Base-by-base conservation (phyloP, 2,329 filamentous ascomycete genomes). In the Dichotomopilus funicola region DNA sequence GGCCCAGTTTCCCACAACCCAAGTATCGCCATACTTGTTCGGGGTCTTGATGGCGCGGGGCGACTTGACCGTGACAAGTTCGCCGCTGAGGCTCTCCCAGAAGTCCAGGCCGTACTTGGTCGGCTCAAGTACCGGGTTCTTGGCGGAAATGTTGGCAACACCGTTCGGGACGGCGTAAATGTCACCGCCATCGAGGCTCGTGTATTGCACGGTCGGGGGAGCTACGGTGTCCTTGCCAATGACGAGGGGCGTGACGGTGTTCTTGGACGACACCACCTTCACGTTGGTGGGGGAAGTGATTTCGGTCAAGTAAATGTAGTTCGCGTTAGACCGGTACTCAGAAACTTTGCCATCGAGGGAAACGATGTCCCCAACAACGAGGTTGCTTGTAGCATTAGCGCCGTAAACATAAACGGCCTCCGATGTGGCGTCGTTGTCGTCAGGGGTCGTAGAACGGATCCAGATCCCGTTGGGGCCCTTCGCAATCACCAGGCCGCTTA, bases 11-110 rank as follows among this genome's bases (percentile, higher is more conserved):
- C 86, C 86, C 13, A 80, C 72, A 5, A 88, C 78, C 84, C 85
- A 89, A 4, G 83, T 83, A 62, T 89, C 86, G 31, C 85, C 84
- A 64, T 77, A 88, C 53, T 68, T 72, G 66, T 84, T 88, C 1
- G 86, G 81, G 54, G 79, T 80, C 50, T 77, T 75, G 46, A 88
- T 69, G 44, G 80, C 82, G 10, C 72, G 76, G 1, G 82, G 79
- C 46, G 71, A 75, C 61, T 75, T 75, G 47, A 89, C 71, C 0
- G 81, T 87, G 11, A 89, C 85, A 6, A 88, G 73, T 68, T 88
- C 83, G 34, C 85, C 86, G 53, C 73, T 75, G 56, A 89, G 70
- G 59, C 79, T 84, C 75, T 89, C 83, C 86, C 86, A 89, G 65
- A 88, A 89, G 67, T 89, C 86, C 35, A 89, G 72, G 2, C 86